Evolutionary conservation across 1,284 basidiomycete genomes (phyloP).

Genomic region (Phellinidium pouzarii): DNA sequence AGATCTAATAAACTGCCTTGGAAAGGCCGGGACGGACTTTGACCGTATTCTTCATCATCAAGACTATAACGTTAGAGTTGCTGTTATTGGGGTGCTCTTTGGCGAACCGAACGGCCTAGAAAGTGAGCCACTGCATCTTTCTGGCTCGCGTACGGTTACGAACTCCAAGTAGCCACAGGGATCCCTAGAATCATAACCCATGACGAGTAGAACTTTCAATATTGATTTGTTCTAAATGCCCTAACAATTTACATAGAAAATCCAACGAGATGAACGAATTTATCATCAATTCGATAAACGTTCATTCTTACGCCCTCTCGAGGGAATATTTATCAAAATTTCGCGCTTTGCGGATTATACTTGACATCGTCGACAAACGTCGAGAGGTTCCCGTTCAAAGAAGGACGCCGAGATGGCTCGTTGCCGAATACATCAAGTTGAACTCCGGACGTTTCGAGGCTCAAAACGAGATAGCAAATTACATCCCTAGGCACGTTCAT

Average conservation of each 20-base stretch:
- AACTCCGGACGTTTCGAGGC: background rate
- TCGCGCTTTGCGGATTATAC: background rate
- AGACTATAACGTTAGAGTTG: background rate
- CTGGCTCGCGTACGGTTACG: background rate
- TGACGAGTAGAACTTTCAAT: background rate
- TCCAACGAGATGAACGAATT: conserved; percentile 3
- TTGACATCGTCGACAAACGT: background rate
- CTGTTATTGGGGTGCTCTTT: conserved; percentile 1
- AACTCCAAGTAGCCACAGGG: background rate
- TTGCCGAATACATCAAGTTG: conserved; percentile 2
- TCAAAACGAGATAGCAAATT: background rate
- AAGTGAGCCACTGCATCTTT: conserved; percentile 3
- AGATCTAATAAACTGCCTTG: conserved; percentile 1
- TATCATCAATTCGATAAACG: conserved; percentile 1
- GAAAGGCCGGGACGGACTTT: background rate
- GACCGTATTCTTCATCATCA: background rate
- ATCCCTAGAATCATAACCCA: background rate
- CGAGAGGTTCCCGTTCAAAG: background rate
- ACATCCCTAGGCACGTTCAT: conserved; percentile 6
- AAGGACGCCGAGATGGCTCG: conserved; percentile 14
- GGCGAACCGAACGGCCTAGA: background rate
- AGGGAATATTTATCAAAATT: conserved; percentile 13
- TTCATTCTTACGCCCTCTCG: conserved; percentile 7
- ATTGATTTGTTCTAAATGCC: background rate
- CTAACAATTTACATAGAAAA: background rate